Evolutionary conservation across 192 early-diverging fungal genomes (phyloP), one percentile per base, ranked within the genome.

Genomic region (Coemansia sp.): DNA sequence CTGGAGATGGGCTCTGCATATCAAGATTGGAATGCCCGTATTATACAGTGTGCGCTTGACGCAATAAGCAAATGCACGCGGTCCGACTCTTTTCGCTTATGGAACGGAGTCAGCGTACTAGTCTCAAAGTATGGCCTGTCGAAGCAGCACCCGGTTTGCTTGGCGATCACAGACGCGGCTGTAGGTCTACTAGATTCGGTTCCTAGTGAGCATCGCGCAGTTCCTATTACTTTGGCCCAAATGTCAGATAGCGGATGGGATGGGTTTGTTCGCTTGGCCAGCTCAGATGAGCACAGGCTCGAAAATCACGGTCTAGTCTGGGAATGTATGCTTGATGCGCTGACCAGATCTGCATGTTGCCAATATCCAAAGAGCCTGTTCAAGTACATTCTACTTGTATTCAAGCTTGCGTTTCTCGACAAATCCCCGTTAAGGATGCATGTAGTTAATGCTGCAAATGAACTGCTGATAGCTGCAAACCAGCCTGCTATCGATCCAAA

Each of bases 331-430:
- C 46, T 75, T 32, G 41, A 40, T 13, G 63, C 63, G 16, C 46
- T 75, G 61, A 41, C 20, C 7, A 13, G 56, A 5, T 39, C n/a
- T 5, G 25, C 53, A 37, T 16, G 32, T 22, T 14, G 8, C 14
- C 40, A 38, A 19, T 41, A 53, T 22, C 6, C 53, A 40, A 32
- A 17, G 2, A 40, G 11, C 4, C 40, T 40, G 40, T 59, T 59
- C 17, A 56, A 46, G 41, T 40, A 64, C 17, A 49, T 69, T 43
- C 67, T 69, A 41, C 57, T 64, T 17, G 54, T 57, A 4, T 56
- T 75, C 19, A 75, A 75, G 63, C 48, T 75, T 20, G 58, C 56
- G 2, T 75, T 48, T 25, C 13, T 69, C 13, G 25, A 22, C 22
- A 20, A 64, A 6, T 55, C 59, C 13, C 43, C 42, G 5, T 17